These are phyloP conservation scores for Lineolata rhizophorae DNA, from an alignment of 495 filamentous ascomycete species.

Conservation along the genomic window DNA sequence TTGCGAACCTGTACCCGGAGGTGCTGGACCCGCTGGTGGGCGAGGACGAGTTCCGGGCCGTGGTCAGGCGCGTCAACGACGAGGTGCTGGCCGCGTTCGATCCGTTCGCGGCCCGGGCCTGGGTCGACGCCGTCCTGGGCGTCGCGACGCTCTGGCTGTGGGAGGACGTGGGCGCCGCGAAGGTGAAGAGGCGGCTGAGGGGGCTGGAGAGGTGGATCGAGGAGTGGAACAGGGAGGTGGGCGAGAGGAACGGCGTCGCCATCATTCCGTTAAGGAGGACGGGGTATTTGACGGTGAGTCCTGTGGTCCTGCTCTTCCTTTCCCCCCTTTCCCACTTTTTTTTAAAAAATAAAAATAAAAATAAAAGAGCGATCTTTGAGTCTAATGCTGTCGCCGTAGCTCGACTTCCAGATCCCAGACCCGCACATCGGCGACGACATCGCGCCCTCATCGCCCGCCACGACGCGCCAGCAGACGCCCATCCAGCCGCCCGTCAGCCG, in stretches of 20 bases:
- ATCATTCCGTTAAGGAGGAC: conserved; percentile 61
- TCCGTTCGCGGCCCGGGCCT: conserved; percentile 42
- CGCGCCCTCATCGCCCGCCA: conserved; percentile 1
- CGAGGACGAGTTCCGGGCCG: conserved; percentile 59
- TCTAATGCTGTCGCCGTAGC: conserved; percentile 16
- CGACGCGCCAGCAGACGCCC: no score
- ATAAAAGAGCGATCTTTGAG: no score
- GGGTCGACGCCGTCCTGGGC: conserved; percentile 53
- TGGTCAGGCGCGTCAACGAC: conserved; percentile 57
- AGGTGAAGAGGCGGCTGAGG: conserved; percentile 41
- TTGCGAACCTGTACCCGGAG: conserved; percentile 86
- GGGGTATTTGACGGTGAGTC: conserved; percentile 63
- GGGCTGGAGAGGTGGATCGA: conserved; percentile 57
- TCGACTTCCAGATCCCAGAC: conserved; percentile 73
- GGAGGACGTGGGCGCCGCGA: conserved; percentile 66
- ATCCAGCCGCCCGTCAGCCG: no score
- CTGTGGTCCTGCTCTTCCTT: background rate
- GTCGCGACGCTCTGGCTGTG: conserved; percentile 75
- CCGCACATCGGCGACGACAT: conserved; percentile 36
- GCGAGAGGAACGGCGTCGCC: conserved; percentile 32
- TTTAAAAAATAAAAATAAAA: no score
- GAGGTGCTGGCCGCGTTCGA: conserved; percentile 49
- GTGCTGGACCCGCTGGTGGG: conserved; percentile 69
- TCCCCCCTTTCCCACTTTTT: background rate
- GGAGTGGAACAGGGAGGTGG: conserved; percentile 50